Conservation (phyloP, 2,329 filamentous ascomycete genomes). For the Sphaerostilbella broomeana region DNA sequence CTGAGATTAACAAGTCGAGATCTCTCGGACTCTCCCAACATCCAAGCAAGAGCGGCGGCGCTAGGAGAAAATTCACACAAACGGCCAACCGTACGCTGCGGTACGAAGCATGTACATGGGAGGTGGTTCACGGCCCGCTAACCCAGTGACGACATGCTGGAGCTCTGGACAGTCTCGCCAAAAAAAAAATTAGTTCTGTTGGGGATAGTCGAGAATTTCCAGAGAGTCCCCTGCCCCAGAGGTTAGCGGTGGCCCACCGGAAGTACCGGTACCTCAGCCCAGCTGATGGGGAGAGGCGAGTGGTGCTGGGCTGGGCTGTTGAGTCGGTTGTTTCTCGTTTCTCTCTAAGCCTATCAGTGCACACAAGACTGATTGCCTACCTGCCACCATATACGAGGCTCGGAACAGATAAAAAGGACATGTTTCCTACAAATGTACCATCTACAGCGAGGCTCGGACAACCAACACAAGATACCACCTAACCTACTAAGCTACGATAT, state of each 20-base stretch:
- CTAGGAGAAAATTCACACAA: constrained; percentile 13
- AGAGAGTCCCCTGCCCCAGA: constrained; percentile 13
- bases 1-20: constrained; percentile 13
- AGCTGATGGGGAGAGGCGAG: neutral
- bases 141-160: constrained; percentile 11
- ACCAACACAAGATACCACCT: no score
- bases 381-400: no score
- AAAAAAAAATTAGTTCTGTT: constrained; percentile 34
- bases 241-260: neutral
- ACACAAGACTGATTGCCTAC: no score
- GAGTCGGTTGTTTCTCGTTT: no score
- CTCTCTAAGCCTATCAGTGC: no score
- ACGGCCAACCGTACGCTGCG: neutral
- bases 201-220: constrained; percentile 28
- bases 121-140: neutral
- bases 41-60: constrained; percentile 10
- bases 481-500: no score
- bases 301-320: constrained; percentile 1
- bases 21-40: constrained; percentile 13
- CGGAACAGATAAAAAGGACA: no score
- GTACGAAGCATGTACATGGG: constrained; percentile 10
- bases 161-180: constrained; percentile 17
- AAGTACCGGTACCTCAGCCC: constrained; percentile 9
- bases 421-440: no score
- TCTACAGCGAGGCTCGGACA: no score